These are phyloP conservation scores for Anthracocystis walkeri DNA, from an alignment of 1,284 basidiomycete genomes.

Conservation along the genomic window DNA sequence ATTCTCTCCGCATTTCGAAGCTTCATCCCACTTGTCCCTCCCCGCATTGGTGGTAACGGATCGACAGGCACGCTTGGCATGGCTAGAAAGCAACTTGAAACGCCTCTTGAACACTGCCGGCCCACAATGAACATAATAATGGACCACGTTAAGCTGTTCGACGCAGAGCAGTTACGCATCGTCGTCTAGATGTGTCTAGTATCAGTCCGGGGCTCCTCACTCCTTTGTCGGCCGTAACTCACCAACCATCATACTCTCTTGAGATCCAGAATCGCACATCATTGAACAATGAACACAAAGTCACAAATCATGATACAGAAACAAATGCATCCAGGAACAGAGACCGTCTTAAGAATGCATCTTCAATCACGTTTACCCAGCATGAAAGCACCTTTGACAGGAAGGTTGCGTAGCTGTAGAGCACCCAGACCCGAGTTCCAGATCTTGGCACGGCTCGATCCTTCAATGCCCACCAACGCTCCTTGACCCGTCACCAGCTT, in stretches of 20 bases:
- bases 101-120: neutral
- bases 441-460: constrained; percentile 58
- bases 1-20: constrained; percentile 22
- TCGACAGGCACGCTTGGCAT: constrained; percentile 8
- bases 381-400: constrained; percentile 63
- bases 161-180: too few relatives aligned
- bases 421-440: constrained; percentile 62
- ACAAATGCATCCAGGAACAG: constrained; percentile 1
- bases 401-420: constrained; percentile 55
- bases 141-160: too few relatives aligned
- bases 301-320: constrained; percentile 10
- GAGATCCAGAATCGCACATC: constrained; percentile 1
- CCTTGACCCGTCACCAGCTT: constrained; percentile 63
- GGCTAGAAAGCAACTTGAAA: neutral
- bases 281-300: constrained; percentile 1
- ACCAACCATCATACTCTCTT: neutral
- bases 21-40: neutral
- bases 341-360: neutral
- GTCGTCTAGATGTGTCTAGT: too few relatives aligned
- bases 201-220: constrained; percentile 7
- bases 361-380: constrained; percentile 51
- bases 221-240: neutral
- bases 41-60: constrained; percentile 2
- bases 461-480: constrained; percentile 61
- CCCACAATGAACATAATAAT: too few relatives aligned